Conservation (phyloP, 78 protist genomes). For the Chrysochromulina tobinii region DNA sequence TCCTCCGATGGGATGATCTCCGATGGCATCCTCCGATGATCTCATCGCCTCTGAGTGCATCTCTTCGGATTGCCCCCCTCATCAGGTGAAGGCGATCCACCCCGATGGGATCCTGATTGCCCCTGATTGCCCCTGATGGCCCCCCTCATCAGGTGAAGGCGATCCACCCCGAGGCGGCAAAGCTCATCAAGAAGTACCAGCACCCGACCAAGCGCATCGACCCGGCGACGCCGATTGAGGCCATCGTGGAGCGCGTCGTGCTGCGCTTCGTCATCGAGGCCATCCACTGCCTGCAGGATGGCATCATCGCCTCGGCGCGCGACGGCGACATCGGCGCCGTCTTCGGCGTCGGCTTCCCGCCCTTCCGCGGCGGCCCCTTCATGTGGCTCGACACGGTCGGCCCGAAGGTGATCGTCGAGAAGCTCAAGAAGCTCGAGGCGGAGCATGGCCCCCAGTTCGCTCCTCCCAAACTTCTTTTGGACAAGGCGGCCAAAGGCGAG, state of each 20-base stretch:
- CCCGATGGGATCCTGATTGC: neutral
- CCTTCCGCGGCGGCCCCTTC: slow-evolving; percentile 76
- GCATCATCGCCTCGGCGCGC: slow-evolving; percentile 35
- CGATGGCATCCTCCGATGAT: too few relatives aligned
- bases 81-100: neutral
- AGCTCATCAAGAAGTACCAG: slow-evolving; percentile 15
- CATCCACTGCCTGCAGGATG: slow-evolving; percentile 52
- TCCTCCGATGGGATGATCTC: neutral
- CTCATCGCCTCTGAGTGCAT: too few relatives aligned
- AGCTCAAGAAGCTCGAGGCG: neutral
- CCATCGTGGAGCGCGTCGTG: slow-evolving; percentile 43
- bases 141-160: too few relatives aligned
- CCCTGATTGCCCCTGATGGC: too few relatives aligned
- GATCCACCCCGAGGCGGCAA: neutral
- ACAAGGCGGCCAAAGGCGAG: slow-evolving; percentile 58
- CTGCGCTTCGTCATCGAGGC: slow-evolving; percentile 76
- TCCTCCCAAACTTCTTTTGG: slow-evolving; percentile 62
- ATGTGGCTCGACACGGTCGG: slow-evolving; percentile 64
- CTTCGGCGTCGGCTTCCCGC: slow-evolving; percentile 67
- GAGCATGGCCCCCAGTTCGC: slow-evolving; percentile 61
- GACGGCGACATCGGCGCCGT: slow-evolving; percentile 69
- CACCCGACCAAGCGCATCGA: neutral
- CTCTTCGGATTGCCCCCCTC: too few relatives aligned
- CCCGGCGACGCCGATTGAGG: neutral
- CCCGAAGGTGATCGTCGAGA: neutral